A percentile compares a stretch with the other conserved stretches of the same genome.
These are phyloP conservation scores for Albophoma yamanashiensis DNA, from an alignment of 2,329 filamentous ascomycete genomes.

Conservation along the genomic window DNA sequence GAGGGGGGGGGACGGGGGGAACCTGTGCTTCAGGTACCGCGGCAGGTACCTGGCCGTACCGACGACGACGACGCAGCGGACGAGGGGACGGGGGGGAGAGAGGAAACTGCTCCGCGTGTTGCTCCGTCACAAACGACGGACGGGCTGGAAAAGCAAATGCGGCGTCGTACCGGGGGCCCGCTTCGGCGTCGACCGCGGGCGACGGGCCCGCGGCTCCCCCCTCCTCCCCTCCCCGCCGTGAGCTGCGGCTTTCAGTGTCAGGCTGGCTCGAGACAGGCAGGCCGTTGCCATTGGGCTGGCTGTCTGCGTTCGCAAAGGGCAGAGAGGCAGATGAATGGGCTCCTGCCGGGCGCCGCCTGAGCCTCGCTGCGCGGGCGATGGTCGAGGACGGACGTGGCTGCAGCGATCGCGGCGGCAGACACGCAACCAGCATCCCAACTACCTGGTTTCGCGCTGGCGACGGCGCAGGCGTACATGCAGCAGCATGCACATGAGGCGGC, in stretches of 20 bases:
- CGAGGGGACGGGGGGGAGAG: too few species aligned
- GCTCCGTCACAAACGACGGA: background rate
- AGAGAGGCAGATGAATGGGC: background rate
- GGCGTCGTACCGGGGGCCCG: background rate
- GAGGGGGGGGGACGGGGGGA: background rate
- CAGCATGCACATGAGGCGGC: background rate
- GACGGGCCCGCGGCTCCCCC: too few species aligned
- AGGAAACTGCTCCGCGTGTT: background rate
- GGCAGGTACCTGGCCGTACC: background rate
- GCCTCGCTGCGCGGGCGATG: background rate
- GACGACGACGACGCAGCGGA: background rate
- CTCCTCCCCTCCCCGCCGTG: too few species aligned
- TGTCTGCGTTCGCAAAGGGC: background rate
- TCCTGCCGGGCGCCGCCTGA: background rate
- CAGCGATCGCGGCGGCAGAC: background rate
- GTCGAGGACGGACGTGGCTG: background rate
- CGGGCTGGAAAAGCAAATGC: background rate
- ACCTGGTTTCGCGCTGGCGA: background rate
- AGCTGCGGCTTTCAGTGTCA: background rate
- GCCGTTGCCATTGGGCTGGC: background rate
- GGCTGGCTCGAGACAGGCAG: background rate
- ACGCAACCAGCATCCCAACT: background rate
- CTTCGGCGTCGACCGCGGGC: background rate
- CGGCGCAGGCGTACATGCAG: background rate
- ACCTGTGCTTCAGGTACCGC: background rate